Base-by-base conservation (phyloP, 2,329 filamentous ascomycete species). In the Fusarium tanahbumbuense region DNA sequence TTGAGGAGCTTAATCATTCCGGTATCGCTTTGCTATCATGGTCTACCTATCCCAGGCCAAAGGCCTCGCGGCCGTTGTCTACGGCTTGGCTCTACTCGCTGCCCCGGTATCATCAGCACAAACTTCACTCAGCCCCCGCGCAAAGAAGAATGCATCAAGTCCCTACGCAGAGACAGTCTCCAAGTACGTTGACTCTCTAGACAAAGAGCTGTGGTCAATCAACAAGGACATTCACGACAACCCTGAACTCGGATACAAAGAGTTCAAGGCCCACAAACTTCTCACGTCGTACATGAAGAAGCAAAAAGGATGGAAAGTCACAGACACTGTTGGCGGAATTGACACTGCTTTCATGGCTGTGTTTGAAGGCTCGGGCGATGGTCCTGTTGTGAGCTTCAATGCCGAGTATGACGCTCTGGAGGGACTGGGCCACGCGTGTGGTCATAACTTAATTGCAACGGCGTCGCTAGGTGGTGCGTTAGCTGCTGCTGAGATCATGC, bases 221-320 rank as follows among this genome's bases (percentile, higher is more conserved):
- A 82, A 80, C 61, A 78, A 81, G n/a, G 72, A 79, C 34, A 82
- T 84, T 22, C 81, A 83, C 62, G 80, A 82, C 46, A 78, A 84
- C 44, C 83, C 83, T 0, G 83, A 84, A 68, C 75, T 84, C 2
- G 80, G 78, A 0, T 84, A 79, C 60, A 76, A 83, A 40, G 83
- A 84, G 66, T 73, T 76, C 46, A 79, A 80, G 20, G 83, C 83
- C 0, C 83, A 84, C 57, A 75, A 80, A 6, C 71, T 79, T 4
- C 72, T 85, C 34, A 82, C 81, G 0, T 72, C 76, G 7, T 84
- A 78, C 55, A 72, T 83, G 64, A 71, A 75, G 48, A 72, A 68
- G 13, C 77, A 79, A 34, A 70, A 71, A 16, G 61, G 76, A 8
- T 83, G 82, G 81, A 73, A 78, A 6, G 81, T 85, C 9, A 81